These are phyloP conservation scores for Curvularia verruculosa DNA, from an alignment of 2,329 filamentous ascomycete genomes.

Conservation along the genomic window DNA sequence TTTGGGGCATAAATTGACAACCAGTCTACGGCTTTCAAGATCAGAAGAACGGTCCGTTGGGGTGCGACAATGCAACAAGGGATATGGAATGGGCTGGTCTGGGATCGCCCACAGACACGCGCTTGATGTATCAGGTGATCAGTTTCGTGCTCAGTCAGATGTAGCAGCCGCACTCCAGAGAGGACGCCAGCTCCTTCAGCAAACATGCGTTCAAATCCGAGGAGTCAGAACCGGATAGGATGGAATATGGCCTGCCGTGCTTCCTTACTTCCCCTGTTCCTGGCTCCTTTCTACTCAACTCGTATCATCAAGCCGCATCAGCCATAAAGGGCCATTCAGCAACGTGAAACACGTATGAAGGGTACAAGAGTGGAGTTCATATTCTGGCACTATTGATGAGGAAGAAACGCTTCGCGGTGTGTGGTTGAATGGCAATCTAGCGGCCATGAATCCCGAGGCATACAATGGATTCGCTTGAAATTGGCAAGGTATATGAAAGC, in stretches of 20 bases:
- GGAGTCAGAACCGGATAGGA: not conserved
- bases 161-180: not conserved
- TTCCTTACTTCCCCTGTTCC: too few relatives aligned
- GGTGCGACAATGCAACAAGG: not conserved
- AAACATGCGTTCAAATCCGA: not conserved
- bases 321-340: too few relatives aligned
- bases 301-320: too few relatives aligned
- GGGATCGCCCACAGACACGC: not conserved
- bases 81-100: not conserved
- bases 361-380: conserved; percentile 8
- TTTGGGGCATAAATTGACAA: not conserved
- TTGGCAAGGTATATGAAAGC: conserved; percentile 35
- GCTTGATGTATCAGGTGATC: not conserved
- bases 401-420: conserved; percentile 22
- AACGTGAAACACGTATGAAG: too few relatives aligned
- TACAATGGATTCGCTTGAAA: conserved; percentile 36
- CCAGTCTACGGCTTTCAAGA: not conserved
- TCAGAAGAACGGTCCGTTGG: not conserved
- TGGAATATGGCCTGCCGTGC: too few relatives aligned
- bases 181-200: not conserved
- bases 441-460: conserved; percentile 24
- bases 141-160: not conserved
- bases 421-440: conserved; percentile 24
- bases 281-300: too few relatives aligned
- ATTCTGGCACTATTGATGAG: conserved; percentile 35